Evolutionary conservation across 2,329 filamentous ascomycete species (phyloP).

Genomic region (Colletotrichum aenigma): DNA sequence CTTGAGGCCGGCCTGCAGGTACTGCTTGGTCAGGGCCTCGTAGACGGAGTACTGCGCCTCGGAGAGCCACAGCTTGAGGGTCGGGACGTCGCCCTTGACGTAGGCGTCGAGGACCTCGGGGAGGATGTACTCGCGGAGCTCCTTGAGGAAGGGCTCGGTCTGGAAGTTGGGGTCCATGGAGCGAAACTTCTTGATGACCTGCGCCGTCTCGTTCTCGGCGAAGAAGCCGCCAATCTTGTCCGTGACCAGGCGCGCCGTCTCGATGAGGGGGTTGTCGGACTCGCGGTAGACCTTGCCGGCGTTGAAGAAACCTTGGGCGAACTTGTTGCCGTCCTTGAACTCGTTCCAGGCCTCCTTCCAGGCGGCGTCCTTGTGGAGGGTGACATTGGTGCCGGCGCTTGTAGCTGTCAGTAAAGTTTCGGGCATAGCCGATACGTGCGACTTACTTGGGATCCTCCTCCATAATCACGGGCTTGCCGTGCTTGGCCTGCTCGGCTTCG

Average conservation of each 20-base stretch:
- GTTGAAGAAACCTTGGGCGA: slow-evolving; percentile 87
- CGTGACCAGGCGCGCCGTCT: slow-evolving; percentile 90
- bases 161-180: slow-evolving; percentile 96
- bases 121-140: slow-evolving; percentile 96
- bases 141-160: slow-evolving; percentile 90
- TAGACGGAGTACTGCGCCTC: slow-evolving; percentile 97
- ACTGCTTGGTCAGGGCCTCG: slow-evolving; percentile 95
- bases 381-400: slow-evolving; percentile 93
- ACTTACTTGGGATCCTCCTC: slow-evolving; percentile 89
- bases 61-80: slow-evolving; percentile 92
- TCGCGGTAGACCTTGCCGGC: slow-evolving; percentile 91
- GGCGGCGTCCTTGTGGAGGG: slow-evolving; percentile 92
- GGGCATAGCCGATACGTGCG: accelerated
- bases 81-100: slow-evolving; percentile 92
- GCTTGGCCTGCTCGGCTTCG: slow-evolving; percentile 69
- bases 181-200: slow-evolving; percentile 97
- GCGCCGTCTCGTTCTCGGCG: slow-evolving; percentile 96
- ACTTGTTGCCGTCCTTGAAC: slow-evolving; percentile 86
- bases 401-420: slow-evolving; percentile 33
- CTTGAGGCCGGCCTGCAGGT: slow-evolving; percentile 89
- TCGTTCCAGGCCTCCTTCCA: slow-evolving; percentile 99
- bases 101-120: slow-evolving; percentile 98
- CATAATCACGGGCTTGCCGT: slow-evolving; percentile 59
- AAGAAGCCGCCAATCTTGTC: slow-evolving; percentile 95
- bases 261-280: slow-evolving; percentile 95